A percentile compares a stretch with the other conserved stretches of the same genome.
These are phyloP conservation scores for Boletus fagicola DNA, from an alignment of 768 basidiomycete species.

Conservation along the genomic window DNA sequence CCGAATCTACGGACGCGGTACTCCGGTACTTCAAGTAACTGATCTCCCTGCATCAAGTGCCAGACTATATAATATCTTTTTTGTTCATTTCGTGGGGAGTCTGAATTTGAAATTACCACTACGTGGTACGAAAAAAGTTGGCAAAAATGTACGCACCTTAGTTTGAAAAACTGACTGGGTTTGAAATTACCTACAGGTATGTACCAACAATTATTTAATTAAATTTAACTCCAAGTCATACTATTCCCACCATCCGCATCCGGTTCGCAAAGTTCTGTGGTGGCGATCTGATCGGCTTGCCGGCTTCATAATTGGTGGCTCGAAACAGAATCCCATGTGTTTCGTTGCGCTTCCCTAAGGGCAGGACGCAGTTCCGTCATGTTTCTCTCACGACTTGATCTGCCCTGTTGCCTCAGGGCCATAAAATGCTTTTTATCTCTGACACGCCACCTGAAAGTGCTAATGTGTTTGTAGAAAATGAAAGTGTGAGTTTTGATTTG, in stretches of 20 bases:
- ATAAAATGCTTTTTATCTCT: background rate
- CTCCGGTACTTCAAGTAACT: too few relatives aligned
- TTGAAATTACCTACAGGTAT: background rate
- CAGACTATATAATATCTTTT: too few relatives aligned
- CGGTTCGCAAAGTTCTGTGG: background rate
- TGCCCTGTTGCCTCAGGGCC: background rate
- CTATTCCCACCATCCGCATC: background rate
- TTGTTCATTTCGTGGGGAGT: background rate
- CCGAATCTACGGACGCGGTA: too few relatives aligned
- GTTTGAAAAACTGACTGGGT: background rate
- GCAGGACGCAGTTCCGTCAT: background rate
- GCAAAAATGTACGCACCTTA: too few relatives aligned
- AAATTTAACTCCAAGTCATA: background rate
- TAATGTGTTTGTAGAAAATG: background rate
- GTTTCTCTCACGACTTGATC: constrained; percentile 10
- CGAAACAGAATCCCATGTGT: background rate
- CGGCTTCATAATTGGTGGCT: background rate
- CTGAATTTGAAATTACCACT: background rate
- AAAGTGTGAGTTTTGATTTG: background rate
- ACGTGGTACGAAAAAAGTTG: too few relatives aligned
- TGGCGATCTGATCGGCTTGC: background rate
- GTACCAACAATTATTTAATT: background rate
- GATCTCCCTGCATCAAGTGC: too few relatives aligned
- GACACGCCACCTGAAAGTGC: background rate
- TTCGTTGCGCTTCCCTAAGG: background rate